Conservation (phyloP, 768 basidiomycete genomes). For the Hydnomerulius pinastri region DNA sequence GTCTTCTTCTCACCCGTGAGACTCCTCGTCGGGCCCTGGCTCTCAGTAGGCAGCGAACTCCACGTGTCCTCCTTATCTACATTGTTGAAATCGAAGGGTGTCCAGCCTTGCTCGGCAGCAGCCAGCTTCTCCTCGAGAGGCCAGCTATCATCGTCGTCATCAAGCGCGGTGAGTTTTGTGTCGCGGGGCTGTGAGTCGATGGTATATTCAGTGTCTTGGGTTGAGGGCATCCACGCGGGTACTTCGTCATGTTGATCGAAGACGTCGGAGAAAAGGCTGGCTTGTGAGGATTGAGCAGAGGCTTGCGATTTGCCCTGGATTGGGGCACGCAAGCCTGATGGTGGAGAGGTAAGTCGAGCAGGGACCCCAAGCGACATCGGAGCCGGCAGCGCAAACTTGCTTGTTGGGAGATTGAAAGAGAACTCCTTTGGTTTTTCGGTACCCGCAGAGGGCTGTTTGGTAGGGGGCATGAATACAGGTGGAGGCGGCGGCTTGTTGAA, state of each 20-base stretch:
- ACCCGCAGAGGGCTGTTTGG: constrained; percentile 13
- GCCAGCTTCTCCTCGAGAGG: constrained; percentile 67
- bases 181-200: constrained; percentile 37
- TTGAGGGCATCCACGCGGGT: constrained; percentile 57
- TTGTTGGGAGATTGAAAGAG: constrained; percentile 36
- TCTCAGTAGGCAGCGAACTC: constrained; percentile 68
- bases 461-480: constrained; percentile 27
- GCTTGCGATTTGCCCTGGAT: constrained; percentile 33
- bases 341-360: constrained; percentile 32
- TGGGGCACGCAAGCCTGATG: constrained; percentile 16
- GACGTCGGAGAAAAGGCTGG: constrained; percentile 54
- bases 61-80: constrained; percentile 74
- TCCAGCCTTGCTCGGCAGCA: constrained; percentile 58
- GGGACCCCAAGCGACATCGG: constrained; percentile 49
- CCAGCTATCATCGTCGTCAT: constrained; percentile 74
- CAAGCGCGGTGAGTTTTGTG: constrained; percentile 1
- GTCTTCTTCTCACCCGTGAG: constrained; percentile 16
- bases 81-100: constrained; percentile 50
- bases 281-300: constrained; percentile 55
- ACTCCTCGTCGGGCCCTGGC: constrained; percentile 39
- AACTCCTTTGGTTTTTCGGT: constrained; percentile 29
- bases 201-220: constrained; percentile 61
- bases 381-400: constrained; percentile 44
- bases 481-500: constrained; percentile 55
- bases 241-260: constrained; percentile 49